Evolutionary conservation across 2,329 filamentous ascomycete genomes (phyloP), one percentile per base, ranked within the genome.

Genomic region (Cytospora piceicola): DNA sequence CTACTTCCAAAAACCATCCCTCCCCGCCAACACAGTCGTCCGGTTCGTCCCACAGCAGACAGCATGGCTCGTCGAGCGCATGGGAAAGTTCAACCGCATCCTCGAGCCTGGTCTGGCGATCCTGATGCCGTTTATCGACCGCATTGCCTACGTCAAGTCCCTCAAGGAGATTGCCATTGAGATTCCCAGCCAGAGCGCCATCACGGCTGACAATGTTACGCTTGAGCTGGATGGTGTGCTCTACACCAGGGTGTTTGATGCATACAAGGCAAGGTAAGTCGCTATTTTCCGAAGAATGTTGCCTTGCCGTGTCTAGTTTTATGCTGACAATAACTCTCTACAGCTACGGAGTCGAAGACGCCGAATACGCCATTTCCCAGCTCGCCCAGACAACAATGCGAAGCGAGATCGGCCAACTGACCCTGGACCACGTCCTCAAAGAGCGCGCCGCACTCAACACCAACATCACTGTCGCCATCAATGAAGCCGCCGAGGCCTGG

Each of bases 41-140:
- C 92, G 94, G 67, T 99, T 98, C 79, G 95, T 99, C 52, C 95
- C 95, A n/a, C 95, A 99, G 80, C 95, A 99, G 82, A 98, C 94
- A 72, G 95, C 95, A 77, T 99, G 95, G 95, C 94, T 99, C 67
- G 95, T 99, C 65, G 95, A 99, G 86, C 94, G 95, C 75, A 99
- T 99, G 95, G 95, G 95, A 73, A 95, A 94, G 79, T 99, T 97
- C 82, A 90, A 92, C 80, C 87, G 94, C 67, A 97, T 99, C 74
- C 82, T 99, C 59, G 88, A 97, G 73, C 95, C 95, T 4, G 95
- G 95, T 65, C 83, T 99, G 68, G 94, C 95, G 27, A 85, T 99
- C 69, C 81, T 99, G 71, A 84, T 95, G 63, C 95, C 95, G 1
- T 91, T 98, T 71, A 81, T 99, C 77, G 95, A 99, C 79, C 90